Evolutionary conservation across 306 rosid genomes (phyloP), one percentile per base, ranked within the genome.

Genomic region (Sicyos edulis): DNA sequence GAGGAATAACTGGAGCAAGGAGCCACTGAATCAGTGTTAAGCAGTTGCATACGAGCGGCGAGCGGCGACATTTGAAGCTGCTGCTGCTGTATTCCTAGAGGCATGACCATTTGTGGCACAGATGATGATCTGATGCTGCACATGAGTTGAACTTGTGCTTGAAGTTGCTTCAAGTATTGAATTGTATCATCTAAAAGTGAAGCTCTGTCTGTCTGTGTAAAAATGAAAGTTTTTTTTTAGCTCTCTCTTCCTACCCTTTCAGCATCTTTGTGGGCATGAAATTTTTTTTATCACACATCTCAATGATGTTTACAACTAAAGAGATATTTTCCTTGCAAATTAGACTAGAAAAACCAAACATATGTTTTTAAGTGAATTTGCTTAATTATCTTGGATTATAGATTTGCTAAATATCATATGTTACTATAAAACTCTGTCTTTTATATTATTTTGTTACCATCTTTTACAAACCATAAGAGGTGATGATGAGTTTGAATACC

Each of bases 111-210:
- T 21, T 80, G 88, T 6, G 88, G 78, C 74, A 80, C 65, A 58
- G 53, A 73, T 60, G 66, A 73, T 60, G 66, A 60, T 80, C 78
- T 75, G 73, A 73, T 75, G 26, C 67, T 26, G 29, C 12, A 21
- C 86, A 85, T 78, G 74, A 82, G 29, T 32, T 85, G 82, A 57
- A 82, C 62, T 54, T 85, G 86, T 80, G 81, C 79, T 82, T 85
- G 83, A 21, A 85, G 86, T 70, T 82, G 84, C 68, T 82, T 85
- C 47, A 85, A 45, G 76, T 82, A 85, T 40, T 78, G 81, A 9
- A 82, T 85, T 59, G 83, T 85, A 64, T 82, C 88, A 45, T 85
- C 88, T 16, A 85, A 69, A 81, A 85, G 78, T 65, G 88, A 82
- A 44, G 88, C 88, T 65, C 74, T 85, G 56, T 85, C 88, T 0